Evolutionary conservation across 169 alveolate genomes (phyloP), one percentile per base, ranked within the genome.

Genomic region (Plasmodium reichenowi): DNA sequence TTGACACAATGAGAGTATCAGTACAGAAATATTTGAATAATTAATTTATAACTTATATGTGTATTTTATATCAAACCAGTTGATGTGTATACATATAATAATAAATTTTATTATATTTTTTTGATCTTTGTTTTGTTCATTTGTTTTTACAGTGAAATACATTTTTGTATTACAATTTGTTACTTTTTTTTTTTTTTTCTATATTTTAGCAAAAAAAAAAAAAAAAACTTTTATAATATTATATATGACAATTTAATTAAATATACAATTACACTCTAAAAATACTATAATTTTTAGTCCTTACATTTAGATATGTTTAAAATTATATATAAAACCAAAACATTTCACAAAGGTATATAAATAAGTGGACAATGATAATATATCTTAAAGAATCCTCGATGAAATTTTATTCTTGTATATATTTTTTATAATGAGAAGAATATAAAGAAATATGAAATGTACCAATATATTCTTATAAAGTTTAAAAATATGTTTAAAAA

Each of bases 1-100:
- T 91, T 48, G 85, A 71, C n/a, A 54, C 74, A 2, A 91, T 91
- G 94, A 73, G 94, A 50, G 38, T 22, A 54, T 80, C 93, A 43
- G 75, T 88, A 3, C 91, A 80, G 20, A 85, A 88, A 70, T 47
- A 83, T 71, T 70, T 78, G 38, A 67, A 78, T 29, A 78, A 78
- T 20, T 78, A 66, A 22, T 29, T 50, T 4, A 38, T 24, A 38
- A 38, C 2, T 5, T 38, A 38, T 38, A 38, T 38, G 7, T 5
- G 6, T 38, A 9, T 38, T 38, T 38, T 38, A 38, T 38, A 38
- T 10, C 20, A 15, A 3, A 54, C 62, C 2, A 13, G 47, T 63
- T 63, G 22, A 63, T 24, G 52, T 63, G 24, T 54, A n/a, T 12
- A 12, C 62, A 13, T 54, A 15, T 54, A n/a, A 2, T 54, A 13